Evolutionary conservation across 2,329 filamentous ascomycete species (phyloP).

Genomic region (Penicillium sp.): DNA sequence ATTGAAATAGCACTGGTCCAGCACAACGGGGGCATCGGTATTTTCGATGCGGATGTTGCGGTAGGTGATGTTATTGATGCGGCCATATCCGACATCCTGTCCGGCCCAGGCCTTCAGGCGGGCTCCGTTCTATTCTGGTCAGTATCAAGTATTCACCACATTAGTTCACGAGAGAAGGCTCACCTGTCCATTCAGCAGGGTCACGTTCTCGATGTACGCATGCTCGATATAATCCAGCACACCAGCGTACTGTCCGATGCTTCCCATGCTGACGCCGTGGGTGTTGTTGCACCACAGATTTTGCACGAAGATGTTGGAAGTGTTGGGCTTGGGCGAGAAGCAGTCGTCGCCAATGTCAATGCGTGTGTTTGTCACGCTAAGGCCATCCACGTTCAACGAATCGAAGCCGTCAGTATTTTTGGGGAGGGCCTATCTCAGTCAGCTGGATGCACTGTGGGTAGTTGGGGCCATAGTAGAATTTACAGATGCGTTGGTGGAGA

Average conservation of each 20-base stretch:
- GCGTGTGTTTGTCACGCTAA: conserved; percentile 56
- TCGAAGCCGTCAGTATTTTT: conserved; percentile 69
- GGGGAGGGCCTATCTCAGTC: conserved; percentile 44
- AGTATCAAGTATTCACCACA: background rate
- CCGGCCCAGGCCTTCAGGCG: conserved; percentile 67
- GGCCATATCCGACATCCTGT: conserved; percentile 61
- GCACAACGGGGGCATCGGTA: conserved; percentile 61
- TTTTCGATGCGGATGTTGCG: conserved; percentile 64
- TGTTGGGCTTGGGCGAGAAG: conserved; percentile 65
- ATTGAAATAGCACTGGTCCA: conserved; percentile 68
- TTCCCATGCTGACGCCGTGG: conserved; percentile 63
- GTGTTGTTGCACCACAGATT: conserved; percentile 66
- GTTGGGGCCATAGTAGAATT: background rate
- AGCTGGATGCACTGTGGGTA: background rate
- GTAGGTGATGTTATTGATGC: conserved; percentile 66
- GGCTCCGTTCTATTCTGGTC: conserved; percentile 50
- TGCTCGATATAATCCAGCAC: conserved; percentile 61
- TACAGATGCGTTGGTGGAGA: conserved; percentile 53
- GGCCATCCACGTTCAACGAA: conserved; percentile 60
- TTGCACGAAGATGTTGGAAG: conserved; percentile 60
- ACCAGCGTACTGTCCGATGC: conserved; percentile 61
- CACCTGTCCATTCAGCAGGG: conserved; percentile 56
- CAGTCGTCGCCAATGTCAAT: conserved; percentile 65
- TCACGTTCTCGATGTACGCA: conserved; percentile 64
- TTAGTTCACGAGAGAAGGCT: background rate